Conservation (phyloP, 768 basidiomycete species). For the Agaricus bisporus region DNA sequence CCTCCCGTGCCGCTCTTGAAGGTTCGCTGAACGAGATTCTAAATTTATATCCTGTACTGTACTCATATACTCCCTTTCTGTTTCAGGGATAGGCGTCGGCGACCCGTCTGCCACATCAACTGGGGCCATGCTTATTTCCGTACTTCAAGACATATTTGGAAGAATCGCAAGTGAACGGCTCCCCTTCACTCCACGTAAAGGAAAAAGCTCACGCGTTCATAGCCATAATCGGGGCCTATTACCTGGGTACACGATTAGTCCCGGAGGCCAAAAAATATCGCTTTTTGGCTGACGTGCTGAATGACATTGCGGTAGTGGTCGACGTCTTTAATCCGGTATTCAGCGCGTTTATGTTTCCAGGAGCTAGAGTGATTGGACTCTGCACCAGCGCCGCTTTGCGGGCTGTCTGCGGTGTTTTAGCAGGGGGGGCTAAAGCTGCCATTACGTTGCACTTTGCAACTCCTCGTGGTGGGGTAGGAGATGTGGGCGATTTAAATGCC, state of each 20-base stretch:
- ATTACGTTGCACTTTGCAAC: slow-evolving; percentile 62
- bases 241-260: slow-evolving; percentile 55
- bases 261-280: slow-evolving; percentile 71
- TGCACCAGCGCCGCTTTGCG: slow-evolving; percentile 56
- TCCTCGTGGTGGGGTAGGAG: slow-evolving; percentile 43
- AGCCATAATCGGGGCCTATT: slow-evolving; percentile 62
- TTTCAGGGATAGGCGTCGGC: slow-evolving; percentile 62
- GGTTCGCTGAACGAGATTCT: slow-evolving; percentile 28
- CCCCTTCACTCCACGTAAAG: not conserved
- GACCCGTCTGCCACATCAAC: slow-evolving; percentile 61
- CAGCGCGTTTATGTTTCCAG: slow-evolving; percentile 30
- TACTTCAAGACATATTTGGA: slow-evolving; percentile 61
- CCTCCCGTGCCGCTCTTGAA: slow-evolving; percentile 64
- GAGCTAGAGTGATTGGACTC: slow-evolving; percentile 40
- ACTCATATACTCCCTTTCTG: not conserved
- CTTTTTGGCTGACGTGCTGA: slow-evolving; percentile 59
- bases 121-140: slow-evolving; percentile 54
- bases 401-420: slow-evolving; percentile 57
- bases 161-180: slow-evolving; percentile 51
- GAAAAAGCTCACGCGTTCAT: not conserved
- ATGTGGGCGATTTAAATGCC: slow-evolving; percentile 66
- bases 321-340: slow-evolving; percentile 58
- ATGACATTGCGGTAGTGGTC: slow-evolving; percentile 53
- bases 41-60: not conserved
- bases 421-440: slow-evolving; percentile 66